These are phyloP conservation scores for Candida buenavistaensis DNA, from an alignment of 1,139 yeast species.

Conservation along the genomic window DNA sequence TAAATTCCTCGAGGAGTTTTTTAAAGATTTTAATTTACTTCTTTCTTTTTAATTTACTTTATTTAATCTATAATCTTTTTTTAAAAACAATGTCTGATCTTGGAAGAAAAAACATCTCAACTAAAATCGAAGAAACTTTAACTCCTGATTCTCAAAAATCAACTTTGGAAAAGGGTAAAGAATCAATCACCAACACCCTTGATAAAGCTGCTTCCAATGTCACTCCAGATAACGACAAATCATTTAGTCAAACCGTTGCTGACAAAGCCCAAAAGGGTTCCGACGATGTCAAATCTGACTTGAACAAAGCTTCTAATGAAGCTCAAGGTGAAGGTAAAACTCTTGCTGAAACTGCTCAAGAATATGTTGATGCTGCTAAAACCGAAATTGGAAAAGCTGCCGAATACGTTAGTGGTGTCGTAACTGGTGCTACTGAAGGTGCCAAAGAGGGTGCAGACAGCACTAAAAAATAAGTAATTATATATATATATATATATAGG, in stretches of 20 bases:
- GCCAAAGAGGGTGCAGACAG: conserved; percentile 47
- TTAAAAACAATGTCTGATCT: conserved; percentile 78
- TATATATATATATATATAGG: too few species aligned
- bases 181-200: conserved; percentile 60
- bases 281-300: conserved; percentile 47
- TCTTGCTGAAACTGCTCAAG: conserved; percentile 56
- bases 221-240: conserved; percentile 67
- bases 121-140: conserved; percentile 63
- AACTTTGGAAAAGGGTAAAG: conserved; percentile 66
- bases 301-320: conserved; percentile 20
- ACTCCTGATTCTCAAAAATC: conserved; percentile 77
- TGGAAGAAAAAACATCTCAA: conserved; percentile 75
- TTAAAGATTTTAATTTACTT: too few species aligned
- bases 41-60: too few species aligned
- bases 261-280: conserved; percentile 54
- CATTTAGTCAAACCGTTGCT: conserved; percentile 62
- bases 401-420: conserved; percentile 56
- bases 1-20: too few species aligned
- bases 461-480: conserved; percentile 30
- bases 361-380: conserved; percentile 65
- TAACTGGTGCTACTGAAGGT: conserved; percentile 63
- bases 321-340: conserved; percentile 26
- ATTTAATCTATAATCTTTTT: too few species aligned
- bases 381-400: conserved; percentile 61
- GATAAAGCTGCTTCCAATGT: conserved; percentile 63